Conservation (phyloP, 176 grass and related monocot genomes). For the Guadua angustifolia region DNA sequence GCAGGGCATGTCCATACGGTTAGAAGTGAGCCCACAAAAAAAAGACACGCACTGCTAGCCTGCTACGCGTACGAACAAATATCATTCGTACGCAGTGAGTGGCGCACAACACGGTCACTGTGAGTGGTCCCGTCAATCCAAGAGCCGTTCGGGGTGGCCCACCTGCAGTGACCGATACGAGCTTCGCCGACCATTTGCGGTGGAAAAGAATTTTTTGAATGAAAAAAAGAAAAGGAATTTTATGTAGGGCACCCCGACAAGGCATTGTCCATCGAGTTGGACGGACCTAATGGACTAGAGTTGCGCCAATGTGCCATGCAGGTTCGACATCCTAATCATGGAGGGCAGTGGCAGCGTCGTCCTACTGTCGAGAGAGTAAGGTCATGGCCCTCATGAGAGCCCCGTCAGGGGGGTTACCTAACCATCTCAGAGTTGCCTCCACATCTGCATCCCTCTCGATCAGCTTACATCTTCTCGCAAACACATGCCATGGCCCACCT, state of each 20-base stretch:
- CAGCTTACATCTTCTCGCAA: background rate
- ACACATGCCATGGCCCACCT: background rate
- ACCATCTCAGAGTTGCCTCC: background rate
- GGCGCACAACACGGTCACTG: background rate
- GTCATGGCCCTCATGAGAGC: background rate
- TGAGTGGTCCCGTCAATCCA: background rate
- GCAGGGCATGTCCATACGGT: background rate
- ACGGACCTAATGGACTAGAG: background rate
- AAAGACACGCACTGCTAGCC: background rate
- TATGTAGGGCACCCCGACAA: background rate
- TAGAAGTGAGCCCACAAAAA: background rate
- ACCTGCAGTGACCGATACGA: background rate
- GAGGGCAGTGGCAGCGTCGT: background rate
- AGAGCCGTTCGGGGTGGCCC: background rate
- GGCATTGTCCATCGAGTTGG: background rate
- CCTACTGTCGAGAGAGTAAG: background rate
- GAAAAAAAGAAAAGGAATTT: background rate
- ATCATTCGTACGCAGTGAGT: background rate
- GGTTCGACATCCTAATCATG: background rate
- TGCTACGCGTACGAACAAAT: background rate
- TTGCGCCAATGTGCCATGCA: background rate
- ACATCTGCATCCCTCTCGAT: background rate
- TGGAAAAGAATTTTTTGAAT: background rate
- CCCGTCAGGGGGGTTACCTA: background rate
- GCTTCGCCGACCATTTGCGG: background rate